A percentile compares a stretch with the other conserved stretches of the same genome.
Evolutionary conservation across 306 rosid species (phyloP).

Genomic region (Prunus campanulata): DNA sequence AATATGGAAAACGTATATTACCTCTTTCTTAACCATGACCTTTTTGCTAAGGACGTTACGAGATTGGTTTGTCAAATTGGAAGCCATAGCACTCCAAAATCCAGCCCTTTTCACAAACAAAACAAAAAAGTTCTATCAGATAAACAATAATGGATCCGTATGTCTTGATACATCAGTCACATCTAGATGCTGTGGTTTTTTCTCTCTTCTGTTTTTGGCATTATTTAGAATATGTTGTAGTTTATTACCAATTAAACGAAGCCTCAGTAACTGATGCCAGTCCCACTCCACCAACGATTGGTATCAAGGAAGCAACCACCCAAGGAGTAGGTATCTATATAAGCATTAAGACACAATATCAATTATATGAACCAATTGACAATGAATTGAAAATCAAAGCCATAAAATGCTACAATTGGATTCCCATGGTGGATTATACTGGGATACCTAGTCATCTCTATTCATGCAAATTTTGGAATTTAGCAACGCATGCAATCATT

Average conservation of each 20-base stretch:
- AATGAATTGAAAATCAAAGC: background rate
- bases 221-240: background rate
- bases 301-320: conserved; percentile 83
- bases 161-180: background rate
- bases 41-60: conserved; percentile 98
- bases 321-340: conserved; percentile 65
- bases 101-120: conserved; percentile 63
- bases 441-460: background rate
- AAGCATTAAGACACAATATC: background rate
- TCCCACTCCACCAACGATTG: conserved; percentile 89
- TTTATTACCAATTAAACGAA: conserved; percentile 84
- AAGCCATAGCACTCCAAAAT: conserved; percentile 98
- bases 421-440: background rate
- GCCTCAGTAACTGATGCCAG: conserved; percentile 85
- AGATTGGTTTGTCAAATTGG: conserved; percentile 89
- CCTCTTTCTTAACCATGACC: conserved; percentile 87
- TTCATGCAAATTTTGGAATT: background rate
- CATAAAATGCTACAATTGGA: background rate
- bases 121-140: conserved; percentile 14
- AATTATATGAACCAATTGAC: conserved; percentile 10
- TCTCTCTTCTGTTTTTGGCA: background rate
- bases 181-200: conserved; percentile 2
- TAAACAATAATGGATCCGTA: conserved; percentile 9
- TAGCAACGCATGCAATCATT: background rate
- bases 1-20: conserved; percentile 8